Conservation (phyloP, 2,329 filamentous ascomycete genomes). For the Tolypocladium capitatum region DNA sequence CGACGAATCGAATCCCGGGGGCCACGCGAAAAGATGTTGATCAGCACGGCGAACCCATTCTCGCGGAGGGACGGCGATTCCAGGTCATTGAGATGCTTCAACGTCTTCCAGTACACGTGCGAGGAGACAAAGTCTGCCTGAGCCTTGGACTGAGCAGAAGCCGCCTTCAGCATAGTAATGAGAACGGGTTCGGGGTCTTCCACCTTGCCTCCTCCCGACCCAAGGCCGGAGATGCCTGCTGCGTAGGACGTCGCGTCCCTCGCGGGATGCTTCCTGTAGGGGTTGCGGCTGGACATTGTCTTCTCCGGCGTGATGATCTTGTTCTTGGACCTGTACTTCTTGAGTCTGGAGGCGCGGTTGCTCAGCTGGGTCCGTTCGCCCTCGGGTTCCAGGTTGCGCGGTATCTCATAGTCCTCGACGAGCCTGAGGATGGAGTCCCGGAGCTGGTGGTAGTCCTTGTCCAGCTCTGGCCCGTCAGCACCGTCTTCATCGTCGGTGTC, state of each 20-base stretch:
- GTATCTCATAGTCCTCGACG: conserved; percentile 71
- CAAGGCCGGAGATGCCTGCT: conserved; percentile 2
- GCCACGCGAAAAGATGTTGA: conserved; percentile 62
- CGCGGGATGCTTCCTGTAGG: conserved; percentile 30
- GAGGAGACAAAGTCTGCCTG: conserved; percentile 74
- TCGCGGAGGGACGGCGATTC: conserved; percentile 47
- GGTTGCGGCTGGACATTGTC: conserved; percentile 43
- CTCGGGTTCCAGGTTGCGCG: conserved; percentile 49
- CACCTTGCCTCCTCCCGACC: conserved; percentile 10
- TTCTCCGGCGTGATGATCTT: conserved; percentile 38
- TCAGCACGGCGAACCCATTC: conserved; percentile 56
- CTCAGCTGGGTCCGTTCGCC: conserved; percentile 52
- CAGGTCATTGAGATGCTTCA: conserved; percentile 57
- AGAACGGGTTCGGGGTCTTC: conserved; percentile 40
- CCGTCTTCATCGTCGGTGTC: conserved; percentile 50
- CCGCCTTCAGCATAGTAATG: conserved; percentile 62
- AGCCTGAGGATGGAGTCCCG: conserved; percentile 70
- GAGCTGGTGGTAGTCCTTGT: conserved; percentile 69
- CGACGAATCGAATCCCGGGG: conserved; percentile 56
- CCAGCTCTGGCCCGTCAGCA: conserved; percentile 47
- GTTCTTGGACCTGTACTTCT: conserved; percentile 47
- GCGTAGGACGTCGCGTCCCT: conserved; percentile 1
- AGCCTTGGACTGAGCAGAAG: conserved; percentile 62
- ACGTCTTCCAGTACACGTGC: conserved; percentile 73
- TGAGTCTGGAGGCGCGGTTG: conserved; percentile 51